phyloP scores from a whole-genome alignment of 495 filamentous ascomycete genomes.

The Neurospora sp. region DNA sequence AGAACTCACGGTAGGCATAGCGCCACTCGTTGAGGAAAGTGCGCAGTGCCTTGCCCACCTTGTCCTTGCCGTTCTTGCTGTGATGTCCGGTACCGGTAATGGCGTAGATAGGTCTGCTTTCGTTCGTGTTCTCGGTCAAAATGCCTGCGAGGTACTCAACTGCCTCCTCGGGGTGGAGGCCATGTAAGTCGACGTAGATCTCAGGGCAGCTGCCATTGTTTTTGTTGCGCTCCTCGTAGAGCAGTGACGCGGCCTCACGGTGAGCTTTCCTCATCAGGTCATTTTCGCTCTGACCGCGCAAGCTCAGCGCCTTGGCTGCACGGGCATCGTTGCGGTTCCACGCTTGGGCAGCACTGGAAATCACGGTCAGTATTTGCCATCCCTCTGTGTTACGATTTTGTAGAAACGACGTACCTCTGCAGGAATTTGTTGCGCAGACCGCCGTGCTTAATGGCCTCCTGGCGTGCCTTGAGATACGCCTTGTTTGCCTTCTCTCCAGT shows the following conservation, averaged over 20 bases:
- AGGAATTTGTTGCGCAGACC: constrained; percentile 94
- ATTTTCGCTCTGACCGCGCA: constrained; percentile 93
- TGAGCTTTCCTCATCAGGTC: constrained; percentile 95
- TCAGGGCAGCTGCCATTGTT: constrained; percentile 51
- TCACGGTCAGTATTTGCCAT: constrained; percentile 15
- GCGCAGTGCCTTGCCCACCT: constrained; percentile 89
- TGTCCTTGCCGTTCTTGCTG: constrained; percentile 97
- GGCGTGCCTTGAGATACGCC: constrained; percentile 85
- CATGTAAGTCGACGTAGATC: constrained; percentile 91
- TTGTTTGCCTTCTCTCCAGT: constrained; percentile 87
- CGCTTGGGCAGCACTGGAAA: constrained; percentile 83
- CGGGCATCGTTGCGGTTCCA: constrained; percentile 98
- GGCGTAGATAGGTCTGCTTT: constrained; percentile 73
- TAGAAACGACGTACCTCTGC: constrained; percentile 55
- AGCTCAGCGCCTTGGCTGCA: constrained; percentile 86
- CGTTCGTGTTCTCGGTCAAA: constrained; percentile 67
- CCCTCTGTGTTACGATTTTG: not conserved
- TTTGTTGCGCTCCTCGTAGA: constrained; percentile 94
- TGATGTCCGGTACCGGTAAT: constrained; percentile 97
- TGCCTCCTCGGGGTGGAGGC: constrained; percentile 92
- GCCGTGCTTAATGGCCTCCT: constrained; percentile 93
- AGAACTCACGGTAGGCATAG: constrained; percentile 93
- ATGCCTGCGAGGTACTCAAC: constrained; percentile 87
- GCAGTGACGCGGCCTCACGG: constrained; percentile 78
- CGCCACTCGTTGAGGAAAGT: constrained; percentile 90